Base-by-base conservation (phyloP, 345 rosid species). In the Passiflora organensis region DNA sequence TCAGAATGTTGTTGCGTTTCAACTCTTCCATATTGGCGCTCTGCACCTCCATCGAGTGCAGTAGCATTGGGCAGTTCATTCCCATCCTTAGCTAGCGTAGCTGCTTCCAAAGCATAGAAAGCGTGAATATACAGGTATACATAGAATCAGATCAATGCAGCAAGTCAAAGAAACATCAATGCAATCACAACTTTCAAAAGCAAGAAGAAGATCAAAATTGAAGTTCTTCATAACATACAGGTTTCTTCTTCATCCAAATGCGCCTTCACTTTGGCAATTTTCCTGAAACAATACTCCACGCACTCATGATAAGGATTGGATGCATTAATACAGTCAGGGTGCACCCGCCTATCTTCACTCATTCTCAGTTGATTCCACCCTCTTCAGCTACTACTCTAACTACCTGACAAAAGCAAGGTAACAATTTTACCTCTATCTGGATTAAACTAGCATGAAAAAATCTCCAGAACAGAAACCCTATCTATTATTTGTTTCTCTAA, bases 251-350 rank as follows among this genome's bases (percentile, higher is more conserved):
- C 73, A 59, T 57, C 80, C 15, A 50, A 51, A 34, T 20, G 69
- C 1, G 78, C 76, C 68, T 72, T 77, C 5, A 77, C 81, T 75
- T 83, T 87, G 4, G 87, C 94, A 24, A 93, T 89, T 66, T 72
- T 82, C 56, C 55, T 63, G 53, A 89, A 86, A 79, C 95, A 89
- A 69, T 78, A 93, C 36, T 86, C 99, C 0, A 82, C 91, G 47
- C 88, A 84, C 53, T 84, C 88, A 18, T 84, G 91, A 65, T 75
- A 83, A 43, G 86, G 95, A 68, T 86, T 86, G 11, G 82, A 76
- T 2, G 88, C 88, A 54, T 83, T 86, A 48, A 76, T 80, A 69
- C 88, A 85, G 43, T 78, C 86, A 0, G 77, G 81, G 15, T 85
- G 91, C 19, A 82, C 84, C 56, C 76, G 74, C 59, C 80, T 72